phyloP scores from a whole-genome alignment of 2,329 filamentous ascomycete genomes.

The Teratosphaeria viscida region DNA sequence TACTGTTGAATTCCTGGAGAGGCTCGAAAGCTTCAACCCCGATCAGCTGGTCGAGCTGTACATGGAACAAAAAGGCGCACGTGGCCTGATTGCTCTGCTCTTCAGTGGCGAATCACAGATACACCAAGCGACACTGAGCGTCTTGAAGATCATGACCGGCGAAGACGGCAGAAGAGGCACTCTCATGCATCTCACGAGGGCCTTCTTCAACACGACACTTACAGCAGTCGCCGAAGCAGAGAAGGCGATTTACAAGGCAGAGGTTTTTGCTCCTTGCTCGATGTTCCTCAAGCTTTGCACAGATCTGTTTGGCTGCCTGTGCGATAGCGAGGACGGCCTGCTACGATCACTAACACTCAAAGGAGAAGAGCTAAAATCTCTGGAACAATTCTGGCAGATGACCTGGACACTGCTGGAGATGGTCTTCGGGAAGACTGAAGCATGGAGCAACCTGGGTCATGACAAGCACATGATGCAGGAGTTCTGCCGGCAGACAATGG shows the following conservation, averaged over 20 bases:
- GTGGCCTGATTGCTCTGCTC: conserved; percentile 66
- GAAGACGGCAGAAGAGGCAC: conserved; percentile 54
- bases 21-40: conserved; percentile 64
- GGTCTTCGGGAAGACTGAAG: conserved; percentile 72
- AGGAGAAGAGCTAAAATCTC: conserved; percentile 48
- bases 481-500: conserved; percentile 90
- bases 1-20: conserved; percentile 62
- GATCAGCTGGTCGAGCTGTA: conserved; percentile 61
- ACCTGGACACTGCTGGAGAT: conserved; percentile 74
- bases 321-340: conserved; percentile 51
- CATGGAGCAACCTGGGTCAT: conserved; percentile 62
- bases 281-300: conserved; percentile 51
- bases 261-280: conserved; percentile 49
- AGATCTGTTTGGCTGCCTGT: conserved; percentile 54
- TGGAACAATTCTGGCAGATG: conserved; percentile 71
- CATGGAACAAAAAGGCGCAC: conserved; percentile 55
- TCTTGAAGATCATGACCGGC: conserved; percentile 72
- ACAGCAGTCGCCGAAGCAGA: conserved; percentile 47
- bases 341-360: conserved; percentile 49
- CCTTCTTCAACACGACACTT: conserved; percentile 47
- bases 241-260: conserved; percentile 44
- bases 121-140: conserved; percentile 67
- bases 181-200: conserved; percentile 48
- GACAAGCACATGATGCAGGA: conserved; percentile 75
- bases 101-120: conserved; percentile 71